These are phyloP conservation scores for Penicillium sp. DNA, from an alignment of 2,329 filamentous ascomycete species.

Conservation along the genomic window DNA sequence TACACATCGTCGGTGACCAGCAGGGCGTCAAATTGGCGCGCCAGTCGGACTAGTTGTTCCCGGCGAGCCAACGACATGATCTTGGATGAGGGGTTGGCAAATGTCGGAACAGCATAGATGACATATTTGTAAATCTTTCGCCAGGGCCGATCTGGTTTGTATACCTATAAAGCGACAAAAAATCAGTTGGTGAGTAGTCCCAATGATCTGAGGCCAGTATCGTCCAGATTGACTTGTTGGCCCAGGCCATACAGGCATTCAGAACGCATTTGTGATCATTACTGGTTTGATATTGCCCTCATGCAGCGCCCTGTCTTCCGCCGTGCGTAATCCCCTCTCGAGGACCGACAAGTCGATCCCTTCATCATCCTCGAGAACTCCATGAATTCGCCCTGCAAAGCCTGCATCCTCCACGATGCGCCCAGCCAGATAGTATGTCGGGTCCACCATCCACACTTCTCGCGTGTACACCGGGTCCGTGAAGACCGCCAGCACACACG, in stretches of 20 bases:
- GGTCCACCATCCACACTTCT: constrained; percentile 73
- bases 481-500: constrained; percentile 69
- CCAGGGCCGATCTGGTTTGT: constrained; percentile 55
- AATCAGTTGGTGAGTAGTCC: not conserved
- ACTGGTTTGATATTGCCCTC: constrained; percentile 42
- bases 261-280: constrained; percentile 14
- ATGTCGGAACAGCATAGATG: constrained; percentile 83
- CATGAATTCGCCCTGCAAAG: constrained; percentile 60
- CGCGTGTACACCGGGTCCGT: constrained; percentile 71
- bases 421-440: constrained; percentile 78
- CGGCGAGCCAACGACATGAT: constrained; percentile 69
- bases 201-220: too few species aligned
- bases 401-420: constrained; percentile 79
- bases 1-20: constrained; percentile 89
- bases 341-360: constrained; percentile 66
- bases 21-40: constrained; percentile 73
- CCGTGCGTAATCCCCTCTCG: constrained; percentile 45
- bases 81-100: constrained; percentile 79
- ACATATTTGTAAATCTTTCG: constrained; percentile 79
- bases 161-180: constrained; percentile 32
- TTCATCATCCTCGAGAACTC: constrained; percentile 69
- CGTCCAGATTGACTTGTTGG: too few species aligned
- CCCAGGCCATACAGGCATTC: not conserved
- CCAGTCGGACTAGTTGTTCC: constrained; percentile 64
- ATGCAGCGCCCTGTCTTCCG: constrained; percentile 41